These are phyloP conservation scores for Warburgia ugandensis DNA, from an alignment of 164 flowering plant genomes.

Conservation along the genomic window DNA sequence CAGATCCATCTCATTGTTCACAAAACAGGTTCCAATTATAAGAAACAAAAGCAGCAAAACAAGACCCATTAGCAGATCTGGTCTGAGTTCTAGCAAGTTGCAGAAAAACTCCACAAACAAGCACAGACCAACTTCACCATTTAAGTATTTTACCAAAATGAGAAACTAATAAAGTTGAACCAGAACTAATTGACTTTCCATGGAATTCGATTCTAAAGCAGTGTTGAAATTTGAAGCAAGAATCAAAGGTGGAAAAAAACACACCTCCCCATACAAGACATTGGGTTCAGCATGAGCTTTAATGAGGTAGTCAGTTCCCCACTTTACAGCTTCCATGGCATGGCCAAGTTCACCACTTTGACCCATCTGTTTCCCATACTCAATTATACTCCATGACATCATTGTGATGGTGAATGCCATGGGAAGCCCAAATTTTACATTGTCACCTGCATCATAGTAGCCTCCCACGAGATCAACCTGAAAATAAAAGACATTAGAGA, in stretches of 20 bases:
- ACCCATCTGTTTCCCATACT: slow-evolving; percentile 71
- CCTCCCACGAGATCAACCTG: slow-evolving; percentile 97
- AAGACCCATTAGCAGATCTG: too few species aligned
- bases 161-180: too few species aligned
- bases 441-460: slow-evolving; percentile 95
- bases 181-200: too few species aligned
- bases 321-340: slow-evolving; percentile 81
- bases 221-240: not conserved
- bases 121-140: too few species aligned
- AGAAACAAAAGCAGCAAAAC: too few species aligned
- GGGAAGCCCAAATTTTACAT: slow-evolving; percentile 92
- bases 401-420: slow-evolving; percentile 94
- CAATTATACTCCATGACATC: slow-evolving; percentile 87
- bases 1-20: too few species aligned
- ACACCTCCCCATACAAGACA: slow-evolving; percentile 84
- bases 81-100: too few species aligned
- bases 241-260: not conserved
- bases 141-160: too few species aligned
- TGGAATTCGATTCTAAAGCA: not conserved
- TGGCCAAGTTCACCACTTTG: slow-evolving; percentile 65
- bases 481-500: not conserved
- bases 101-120: too few species aligned
- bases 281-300: slow-evolving; percentile 85
- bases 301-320: slow-evolving; percentile 92
- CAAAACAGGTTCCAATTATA: too few species aligned